Percentiles rank a stretch among this genome's conserved stretches.
Conservation (phyloP, 805 yeast species). For the Saccharomycopsis selenospora region DNA sequence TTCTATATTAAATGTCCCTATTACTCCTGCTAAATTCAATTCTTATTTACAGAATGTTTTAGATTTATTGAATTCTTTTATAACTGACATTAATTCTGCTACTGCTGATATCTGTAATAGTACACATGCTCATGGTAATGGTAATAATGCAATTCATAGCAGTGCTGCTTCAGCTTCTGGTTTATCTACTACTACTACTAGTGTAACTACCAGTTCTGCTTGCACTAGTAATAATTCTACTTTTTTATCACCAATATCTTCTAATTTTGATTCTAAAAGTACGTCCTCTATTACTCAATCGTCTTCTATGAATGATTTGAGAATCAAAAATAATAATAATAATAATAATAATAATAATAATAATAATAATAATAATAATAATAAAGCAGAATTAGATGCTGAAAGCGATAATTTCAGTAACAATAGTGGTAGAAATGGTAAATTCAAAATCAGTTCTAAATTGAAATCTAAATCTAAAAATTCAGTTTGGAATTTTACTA, state of each 20-base stretch:
- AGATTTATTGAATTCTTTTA: background rate
- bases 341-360: too few relatives aligned
- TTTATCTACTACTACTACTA: background rate
- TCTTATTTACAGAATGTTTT: slow-evolving; percentile 4
- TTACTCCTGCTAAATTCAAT: slow-evolving; percentile 7
- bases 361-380: too few relatives aligned
- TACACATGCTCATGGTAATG: too few relatives aligned
- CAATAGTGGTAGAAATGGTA: too few relatives aligned
- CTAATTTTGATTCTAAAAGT: background rate
- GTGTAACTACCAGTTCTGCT: background rate
- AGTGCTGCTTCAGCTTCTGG: background rate
- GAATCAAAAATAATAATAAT: too few relatives aligned
- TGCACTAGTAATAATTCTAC: too few relatives aligned
- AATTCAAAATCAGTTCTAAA: too few relatives aligned
- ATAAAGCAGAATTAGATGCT: too few relatives aligned
- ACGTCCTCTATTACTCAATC: background rate
- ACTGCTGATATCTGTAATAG: too few relatives aligned
- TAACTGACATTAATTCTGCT: too few relatives aligned
- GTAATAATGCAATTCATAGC: background rate
- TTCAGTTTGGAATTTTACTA: background rate
- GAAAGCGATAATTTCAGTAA: too few relatives aligned
- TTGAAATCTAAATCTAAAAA: background rate
- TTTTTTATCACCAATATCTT: too few relatives aligned
- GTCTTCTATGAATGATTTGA: background rate
- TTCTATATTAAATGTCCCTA: slow-evolving; percentile 8